Conservation (phyloP, 345 rosid species). For the Viola odorata region DNA sequence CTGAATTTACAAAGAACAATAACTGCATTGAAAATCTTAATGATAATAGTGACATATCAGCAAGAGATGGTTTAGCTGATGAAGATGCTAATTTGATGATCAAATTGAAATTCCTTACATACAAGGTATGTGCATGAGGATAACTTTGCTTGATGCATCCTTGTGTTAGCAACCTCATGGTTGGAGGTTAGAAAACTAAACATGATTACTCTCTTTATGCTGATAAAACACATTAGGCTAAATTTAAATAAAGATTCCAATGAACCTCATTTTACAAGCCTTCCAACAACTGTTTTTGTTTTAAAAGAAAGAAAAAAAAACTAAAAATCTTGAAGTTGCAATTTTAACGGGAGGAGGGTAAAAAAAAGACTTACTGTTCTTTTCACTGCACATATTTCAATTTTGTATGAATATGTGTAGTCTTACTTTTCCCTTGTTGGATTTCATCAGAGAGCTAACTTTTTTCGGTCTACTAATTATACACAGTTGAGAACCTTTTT, state of each 20-base stretch:
- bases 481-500: constrained; percentile 85
- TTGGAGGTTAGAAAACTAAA: constrained; percentile 1
- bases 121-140: constrained; percentile 50
- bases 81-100: constrained; percentile 91
- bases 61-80: constrained; percentile 59
- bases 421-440: too few relatives aligned
- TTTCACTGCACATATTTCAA: too few relatives aligned
- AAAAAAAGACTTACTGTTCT: too few relatives aligned
- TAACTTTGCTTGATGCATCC: neutral
- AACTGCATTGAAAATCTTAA: constrained; percentile 30
- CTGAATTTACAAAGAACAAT: constrained; percentile 40
- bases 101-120: constrained; percentile 86
- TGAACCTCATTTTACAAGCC: too few relatives aligned
- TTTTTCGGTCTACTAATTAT: neutral
- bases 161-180: neutral
- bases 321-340: too few relatives aligned
- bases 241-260: too few relatives aligned
- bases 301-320: too few relatives aligned
- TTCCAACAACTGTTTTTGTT: too few relatives aligned
- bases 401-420: too few relatives aligned
- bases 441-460: neutral
- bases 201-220: too few relatives aligned
- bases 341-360: too few relatives aligned
- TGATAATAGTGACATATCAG: constrained; percentile 32
- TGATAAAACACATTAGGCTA: too few relatives aligned